Evolutionary conservation across 1,284 basidiomycete species (phyloP).

Genomic region (Phlebopus sp.): DNA sequence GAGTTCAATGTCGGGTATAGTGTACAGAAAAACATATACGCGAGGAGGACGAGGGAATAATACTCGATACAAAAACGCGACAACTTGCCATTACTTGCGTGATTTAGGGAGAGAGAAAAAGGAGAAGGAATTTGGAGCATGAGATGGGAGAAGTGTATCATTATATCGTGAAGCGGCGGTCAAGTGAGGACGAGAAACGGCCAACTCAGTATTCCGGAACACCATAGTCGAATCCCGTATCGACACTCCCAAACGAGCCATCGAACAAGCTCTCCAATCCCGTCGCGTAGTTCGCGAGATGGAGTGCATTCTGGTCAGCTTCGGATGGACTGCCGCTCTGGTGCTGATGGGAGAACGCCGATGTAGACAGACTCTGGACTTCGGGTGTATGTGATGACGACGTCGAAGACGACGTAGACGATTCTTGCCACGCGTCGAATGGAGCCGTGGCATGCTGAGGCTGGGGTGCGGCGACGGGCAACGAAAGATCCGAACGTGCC

Average conservation of each 20-base stretch:
- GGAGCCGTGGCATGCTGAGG: constrained; percentile 28
- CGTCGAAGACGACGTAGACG: constrained; percentile 2
- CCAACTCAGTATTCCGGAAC: not conserved
- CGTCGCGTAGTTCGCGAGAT: constrained; percentile 7
- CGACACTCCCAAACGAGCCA: constrained; percentile 4
- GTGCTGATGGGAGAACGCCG: constrained; percentile 8
- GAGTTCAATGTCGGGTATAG: no score
- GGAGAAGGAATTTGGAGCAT: no score
- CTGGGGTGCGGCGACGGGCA: constrained; percentile 34
- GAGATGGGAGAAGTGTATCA: no score
- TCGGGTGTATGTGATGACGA: not conserved
- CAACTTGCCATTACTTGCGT: no score
- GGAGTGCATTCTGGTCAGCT: constrained; percentile 7
- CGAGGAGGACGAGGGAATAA: no score
- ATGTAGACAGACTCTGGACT: not conserved
- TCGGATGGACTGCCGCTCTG: constrained; percentile 1
- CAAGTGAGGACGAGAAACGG: no score
- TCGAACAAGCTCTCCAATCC: constrained; percentile 25
- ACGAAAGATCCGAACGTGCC: constrained; percentile 36
- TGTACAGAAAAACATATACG: no score
- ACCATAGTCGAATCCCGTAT: not conserved
- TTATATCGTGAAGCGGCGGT: no score
- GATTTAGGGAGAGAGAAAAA: no score
- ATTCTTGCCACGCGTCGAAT: constrained; percentile 27
- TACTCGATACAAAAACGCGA: no score